Base-by-base conservation (phyloP, 2,329 filamentous ascomycete species). In the Talaromyces sp. region DNA sequence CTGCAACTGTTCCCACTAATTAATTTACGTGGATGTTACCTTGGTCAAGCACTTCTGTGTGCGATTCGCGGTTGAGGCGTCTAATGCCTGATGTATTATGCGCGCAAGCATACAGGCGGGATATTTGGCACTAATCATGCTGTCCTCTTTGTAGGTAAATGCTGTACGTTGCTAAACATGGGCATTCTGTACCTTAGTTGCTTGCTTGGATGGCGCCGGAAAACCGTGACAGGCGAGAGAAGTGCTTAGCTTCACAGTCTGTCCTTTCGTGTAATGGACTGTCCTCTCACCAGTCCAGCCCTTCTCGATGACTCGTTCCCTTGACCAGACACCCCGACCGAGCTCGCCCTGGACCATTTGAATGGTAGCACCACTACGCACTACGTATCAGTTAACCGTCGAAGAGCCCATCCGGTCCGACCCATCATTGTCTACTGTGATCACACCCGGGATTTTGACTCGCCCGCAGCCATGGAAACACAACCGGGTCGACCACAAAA, bases 401-500 rank as follows among this genome's bases (percentile, higher is more conserved):
- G 17, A 50, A 13, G 26, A 21, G n/a, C n/a, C 43, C 19, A 50
- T 17, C 43, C 13, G 43, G 19, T 21, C 24, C 24, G 19, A 50
- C 43, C 43, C 43, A 50, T 26, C 19, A 17, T 38, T n/a, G 43
- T 19, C 17, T 19, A 10, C 43, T 19, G n/a, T 17, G 19, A 50
- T 17, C 19, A 50, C 43, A 8, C 13, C 43, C 24, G 19, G 43
- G 10, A 50, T 9, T 50, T 24, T n/a, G n/a, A 26, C 43, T 50
- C 19, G 43, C 19, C 19, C 10, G 9, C 55, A 55, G 32, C 43
- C 35, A 61, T 61, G 59, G 51, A 55, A 17, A 55, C 24, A 32
- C 59, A 41, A 32, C 29, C 41, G 41, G 55, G 54, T 58, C 50
- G 59, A 51, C 32, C 38, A 27, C 52, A 32, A 52, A 51, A 24